phyloP scores from a whole-genome alignment of 163 green algal species.

The Prototheca wickerhamii region DNA sequence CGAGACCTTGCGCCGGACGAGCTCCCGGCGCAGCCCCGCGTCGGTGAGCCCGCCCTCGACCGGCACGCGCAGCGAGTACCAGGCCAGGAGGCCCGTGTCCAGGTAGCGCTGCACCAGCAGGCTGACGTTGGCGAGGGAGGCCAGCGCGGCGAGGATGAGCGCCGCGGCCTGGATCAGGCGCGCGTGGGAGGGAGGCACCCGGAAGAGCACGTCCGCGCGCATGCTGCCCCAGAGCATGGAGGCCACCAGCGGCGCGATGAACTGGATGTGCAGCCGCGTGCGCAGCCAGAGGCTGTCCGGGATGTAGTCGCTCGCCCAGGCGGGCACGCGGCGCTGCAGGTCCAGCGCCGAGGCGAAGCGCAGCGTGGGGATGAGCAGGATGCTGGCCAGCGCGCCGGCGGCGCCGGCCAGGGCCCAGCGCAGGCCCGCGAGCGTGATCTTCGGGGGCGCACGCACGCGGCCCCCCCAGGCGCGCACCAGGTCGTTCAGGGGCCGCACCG shows the following conservation, averaged over 20 bases:
- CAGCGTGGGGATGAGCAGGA: slow-evolving; percentile 15
- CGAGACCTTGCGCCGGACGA: not conserved
- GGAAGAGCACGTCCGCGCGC: slow-evolving; percentile 5
- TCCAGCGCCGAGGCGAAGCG: slow-evolving; percentile 18
- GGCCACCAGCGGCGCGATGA: slow-evolving; percentile 12
- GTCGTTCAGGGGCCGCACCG: not conserved
- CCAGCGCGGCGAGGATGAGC: not conserved
- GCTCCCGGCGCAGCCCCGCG: not conserved
- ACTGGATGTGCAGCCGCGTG: slow-evolving; percentile 11
- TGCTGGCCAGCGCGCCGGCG: not conserved
- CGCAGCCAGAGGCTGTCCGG: not conserved
- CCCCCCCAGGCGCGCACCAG: not conserved
- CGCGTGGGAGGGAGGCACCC: slow-evolving; percentile 1
- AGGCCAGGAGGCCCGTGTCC: slow-evolving; percentile 16
- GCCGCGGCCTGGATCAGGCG: not conserved
- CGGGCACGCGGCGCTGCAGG: slow-evolving; percentile 6
- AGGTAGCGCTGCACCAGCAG: slow-evolving; percentile 22
- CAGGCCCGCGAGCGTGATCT: not conserved
- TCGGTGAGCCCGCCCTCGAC: not conserved
- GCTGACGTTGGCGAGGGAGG: slow-evolving; percentile 6
- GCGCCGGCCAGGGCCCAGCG: not conserved
- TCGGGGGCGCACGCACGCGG: not conserved
- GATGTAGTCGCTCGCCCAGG: slow-evolving; percentile 13
- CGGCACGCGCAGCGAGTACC: slow-evolving; percentile 2
- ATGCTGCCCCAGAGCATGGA: slow-evolving; percentile 14